These are phyloP conservation scores for Lactuca sativa DNA, from an alignment of 129 eudicot genomes.

Conservation along the genomic window DNA sequence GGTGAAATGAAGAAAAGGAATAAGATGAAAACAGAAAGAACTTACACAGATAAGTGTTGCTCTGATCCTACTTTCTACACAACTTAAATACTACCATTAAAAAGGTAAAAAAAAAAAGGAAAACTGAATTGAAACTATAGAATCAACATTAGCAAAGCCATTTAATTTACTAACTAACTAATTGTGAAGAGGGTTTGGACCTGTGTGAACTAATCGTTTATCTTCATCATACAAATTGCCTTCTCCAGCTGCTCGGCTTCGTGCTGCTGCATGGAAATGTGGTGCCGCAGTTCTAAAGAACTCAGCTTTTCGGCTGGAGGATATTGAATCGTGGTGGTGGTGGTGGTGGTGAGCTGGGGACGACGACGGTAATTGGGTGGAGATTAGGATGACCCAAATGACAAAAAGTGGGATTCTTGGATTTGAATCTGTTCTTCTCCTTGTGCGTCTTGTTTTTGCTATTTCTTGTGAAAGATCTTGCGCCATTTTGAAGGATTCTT, in stretches of 20 bases:
- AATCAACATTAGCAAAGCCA: constrained; percentile 15
- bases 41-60: constrained; percentile 22
- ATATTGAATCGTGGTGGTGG: background rate
- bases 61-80: constrained; percentile 22
- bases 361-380: constrained; percentile 34
- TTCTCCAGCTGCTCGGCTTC: constrained; percentile 9
- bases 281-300: constrained; percentile 16
- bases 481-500: constrained; percentile 34
- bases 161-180: constrained; percentile 23
- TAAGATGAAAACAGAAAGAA: constrained; percentile 24
- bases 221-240: constrained; percentile 45
- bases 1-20: constrained; percentile 25
- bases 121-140: constrained; percentile 17
- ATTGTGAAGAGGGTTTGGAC: constrained; percentile 87
- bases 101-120: background rate
- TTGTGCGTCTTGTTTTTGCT: constrained; percentile 21
- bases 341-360: constrained; percentile 29
- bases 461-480: constrained; percentile 23
- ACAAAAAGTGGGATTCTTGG: constrained; percentile 32
- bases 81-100: constrained; percentile 14
- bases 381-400: constrained; percentile 44
- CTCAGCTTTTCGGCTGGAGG: constrained; percentile 42
- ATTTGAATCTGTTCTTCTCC: constrained; percentile 3
- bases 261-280: constrained; percentile 22
- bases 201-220: constrained; percentile 70